Evolutionary conservation across 148 eudicot genomes (phyloP), one percentile per base, ranked within the genome.

Genomic region (Rhododendron simsii): DNA sequence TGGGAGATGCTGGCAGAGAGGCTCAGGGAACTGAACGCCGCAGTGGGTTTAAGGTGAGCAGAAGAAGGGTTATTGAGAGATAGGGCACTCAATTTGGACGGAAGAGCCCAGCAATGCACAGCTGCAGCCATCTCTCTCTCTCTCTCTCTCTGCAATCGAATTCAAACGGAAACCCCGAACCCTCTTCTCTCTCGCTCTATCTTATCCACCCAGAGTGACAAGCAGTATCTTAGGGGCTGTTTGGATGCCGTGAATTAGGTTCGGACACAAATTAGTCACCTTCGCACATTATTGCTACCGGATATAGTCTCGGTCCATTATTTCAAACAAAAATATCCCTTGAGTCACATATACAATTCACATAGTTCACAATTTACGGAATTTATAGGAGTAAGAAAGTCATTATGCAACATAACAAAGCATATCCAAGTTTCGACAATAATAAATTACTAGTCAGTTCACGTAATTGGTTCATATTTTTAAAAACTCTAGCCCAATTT

Each of bases 1-100:
- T 57, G 89, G 23, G 94, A 92, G 11, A 92, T 76, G 82, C 65
- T 86, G 50, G 91, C 63, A 35, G 94, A 94, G 84, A 91, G 93
- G 83, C 95, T 85, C 78, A 96, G 94, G 15, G 95, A 88, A 82
- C 73, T 91, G 51, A 83, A 61, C 23, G 88, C 81, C 5, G 89
- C 75, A 80, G 80, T 81, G 73, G 39, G 37, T 69, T 83, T 87
- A 30, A 65, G 63, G 16, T 23, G 75, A 67, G 90, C 9, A 50
- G 92, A 76, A 76, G 89, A 82, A 48, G 89, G 63, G 83, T 15
- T 39, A 16, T 78, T 84, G 77, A 94, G 87, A 41, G 94, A 90
- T 75, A 91, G 91, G 14, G 86, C 61, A 59, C 81, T 85, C 84
- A 95, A 82, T 2, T 89, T 91, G 23, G 89, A 78, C 69, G 94